phyloP scores from a whole-genome alignment of 139 green algal genomes.

The Asterochloris sp. region DNA sequence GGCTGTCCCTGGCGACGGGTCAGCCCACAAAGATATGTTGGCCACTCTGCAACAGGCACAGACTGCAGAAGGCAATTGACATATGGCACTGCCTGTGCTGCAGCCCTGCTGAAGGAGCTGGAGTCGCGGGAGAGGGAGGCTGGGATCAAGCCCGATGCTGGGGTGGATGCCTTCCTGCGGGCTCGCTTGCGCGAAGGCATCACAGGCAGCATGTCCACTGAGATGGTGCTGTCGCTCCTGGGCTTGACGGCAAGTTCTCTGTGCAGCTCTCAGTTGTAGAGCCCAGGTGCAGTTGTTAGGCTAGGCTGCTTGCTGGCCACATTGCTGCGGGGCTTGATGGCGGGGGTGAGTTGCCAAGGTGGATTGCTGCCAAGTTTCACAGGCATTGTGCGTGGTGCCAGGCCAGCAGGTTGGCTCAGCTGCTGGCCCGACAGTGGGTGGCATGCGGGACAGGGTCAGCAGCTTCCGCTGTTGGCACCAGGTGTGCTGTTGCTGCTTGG shows the following conservation, averaged over 20 bases:
- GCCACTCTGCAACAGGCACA: neutral
- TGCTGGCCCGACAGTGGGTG: no score
- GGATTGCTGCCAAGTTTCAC: no score
- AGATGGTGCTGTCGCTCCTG: conserved; percentile 43
- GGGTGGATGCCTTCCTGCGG: conserved; percentile 27
- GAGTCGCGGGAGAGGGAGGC: conserved; percentile 20
- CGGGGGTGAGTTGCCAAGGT: no score
- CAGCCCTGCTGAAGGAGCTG: conserved; percentile 25
- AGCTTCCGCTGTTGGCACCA: no score
- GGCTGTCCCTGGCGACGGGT: neutral
- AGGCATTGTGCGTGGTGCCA: no score
- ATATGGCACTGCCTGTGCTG: neutral
- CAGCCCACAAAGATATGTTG: neutral
- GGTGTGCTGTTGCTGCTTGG: no score
- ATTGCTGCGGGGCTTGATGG: no score
- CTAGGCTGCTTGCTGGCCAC: no score
- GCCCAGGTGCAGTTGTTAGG: no score
- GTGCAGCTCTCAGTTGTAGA: no score
- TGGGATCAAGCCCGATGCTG: conserved; percentile 18
- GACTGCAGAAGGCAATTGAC: neutral
- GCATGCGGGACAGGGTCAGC: no score
- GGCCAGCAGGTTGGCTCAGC: no score
- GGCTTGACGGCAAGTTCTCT: neutral
- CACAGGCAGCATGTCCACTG: conserved; percentile 20
- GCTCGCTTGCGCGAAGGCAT: neutral